These are phyloP conservation scores for Alternaria arbusti DNA, from an alignment of 2,329 filamentous ascomycete genomes.

Conservation along the genomic window DNA sequence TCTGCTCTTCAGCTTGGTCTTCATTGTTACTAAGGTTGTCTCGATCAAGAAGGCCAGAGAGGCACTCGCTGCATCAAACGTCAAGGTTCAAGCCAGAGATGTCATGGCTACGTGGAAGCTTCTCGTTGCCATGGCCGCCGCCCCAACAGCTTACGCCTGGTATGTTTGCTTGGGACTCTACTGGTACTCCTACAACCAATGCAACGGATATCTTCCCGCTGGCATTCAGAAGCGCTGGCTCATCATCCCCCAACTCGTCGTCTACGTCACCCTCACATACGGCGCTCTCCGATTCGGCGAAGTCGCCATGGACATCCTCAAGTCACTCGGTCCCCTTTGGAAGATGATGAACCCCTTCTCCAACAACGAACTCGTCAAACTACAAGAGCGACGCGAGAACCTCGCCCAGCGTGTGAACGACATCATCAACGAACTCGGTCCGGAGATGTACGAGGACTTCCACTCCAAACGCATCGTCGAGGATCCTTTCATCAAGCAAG, in stretches of 20 bases:
- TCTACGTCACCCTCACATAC: constrained; percentile 90
- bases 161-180: constrained; percentile 42
- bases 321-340: constrained; percentile 86
- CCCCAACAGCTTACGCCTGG: constrained; percentile 42
- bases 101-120: constrained; percentile 53
- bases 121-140: constrained; percentile 48
- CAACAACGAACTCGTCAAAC: constrained; percentile 79
- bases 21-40: constrained; percentile 46
- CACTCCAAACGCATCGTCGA: constrained; percentile 49
- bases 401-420: constrained; percentile 85
- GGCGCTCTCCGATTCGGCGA: constrained; percentile 94
- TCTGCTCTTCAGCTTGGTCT: constrained; percentile 72
- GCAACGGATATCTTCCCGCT: constrained; percentile 80
- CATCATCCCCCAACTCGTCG: constrained; percentile 74
- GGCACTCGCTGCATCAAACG: constrained; percentile 49
- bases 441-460: constrained; percentile 95
- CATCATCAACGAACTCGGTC: constrained; percentile 92
- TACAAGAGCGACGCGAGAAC: constrained; percentile 74
- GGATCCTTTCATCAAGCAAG: constrained; percentile 39
- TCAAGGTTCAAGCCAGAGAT: constrained; percentile 49
- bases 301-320: constrained; percentile 98
- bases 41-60: constrained; percentile 48
- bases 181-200: constrained; percentile 64
- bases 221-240: constrained; percentile 72
- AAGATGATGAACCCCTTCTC: constrained; percentile 85